Base-by-base conservation (phyloP, 2,329 filamentous ascomycete species). In the Chrysoporthe cubensis region DNA sequence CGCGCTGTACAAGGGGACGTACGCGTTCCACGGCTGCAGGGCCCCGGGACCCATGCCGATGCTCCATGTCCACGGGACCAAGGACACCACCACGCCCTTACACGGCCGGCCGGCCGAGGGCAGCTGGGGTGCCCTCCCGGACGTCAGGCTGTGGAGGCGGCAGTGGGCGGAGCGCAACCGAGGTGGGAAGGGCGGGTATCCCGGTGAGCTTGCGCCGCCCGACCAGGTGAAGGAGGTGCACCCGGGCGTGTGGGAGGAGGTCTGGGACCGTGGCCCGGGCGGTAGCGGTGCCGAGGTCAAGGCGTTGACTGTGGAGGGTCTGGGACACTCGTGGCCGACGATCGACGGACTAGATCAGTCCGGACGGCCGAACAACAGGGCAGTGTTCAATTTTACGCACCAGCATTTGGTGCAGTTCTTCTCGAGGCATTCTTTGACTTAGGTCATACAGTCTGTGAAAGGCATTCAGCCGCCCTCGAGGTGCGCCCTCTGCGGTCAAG, bases 111-210 rank as follows among this genome's bases (percentile, higher is more conserved):
- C 65, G 26, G 59, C 65, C 57, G 69, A 64, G 43, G 67, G 69
- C 21, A 63, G 68, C 37, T 71, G 69, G 50, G 70, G 71, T 2
- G 62, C 65, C 4, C 66, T 69, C 59, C 71, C 71, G 13, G 71
- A 72, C 42, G 70, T 71, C 37, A 46, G 71, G 32, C 48, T 71
- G 5, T 72, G 70, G 70, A 61, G 71, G 21, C 52, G 71, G 42
- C 64, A 69, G 58, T 72, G 71, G 71, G 70, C 71, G 7, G 70
- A 71, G 63, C 54, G 71, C 4, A 72, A 72, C 64, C 69, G 70
- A 0, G 32, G 66, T 56, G 65, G 62, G 32, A 65, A 32, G 62
- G 71, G 43, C 37, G 18, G 21, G 18, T 71, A 68, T 40, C 58
- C 69, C 13, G 71, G 70, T 18, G 66, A 67, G 65, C 62, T 70